Base-by-base conservation (phyloP, 1,139 yeast genomes). In the Lizanozyma gosingica region DNA sequence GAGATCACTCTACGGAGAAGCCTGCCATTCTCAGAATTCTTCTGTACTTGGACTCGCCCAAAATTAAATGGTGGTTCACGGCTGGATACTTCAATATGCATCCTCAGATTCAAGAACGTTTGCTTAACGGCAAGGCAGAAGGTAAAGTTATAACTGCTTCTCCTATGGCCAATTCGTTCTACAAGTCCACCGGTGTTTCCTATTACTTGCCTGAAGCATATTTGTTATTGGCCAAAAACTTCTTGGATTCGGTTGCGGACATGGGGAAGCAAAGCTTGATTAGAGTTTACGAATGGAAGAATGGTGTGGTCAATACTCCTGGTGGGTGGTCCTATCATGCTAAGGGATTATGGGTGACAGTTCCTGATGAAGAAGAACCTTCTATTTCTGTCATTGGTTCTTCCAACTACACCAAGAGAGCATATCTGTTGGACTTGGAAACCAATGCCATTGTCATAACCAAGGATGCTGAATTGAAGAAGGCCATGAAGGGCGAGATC, bases 261-360 rank as follows among this genome's bases (percentile, higher is more conserved):
- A 57, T 67, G 32, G 73, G 75, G 2, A 76, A 72, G 49, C 61
- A 66, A 14, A 52, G 68, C 4, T 54, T 67, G 16, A 77, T 90
- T 32, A 62, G 67, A 14, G 65, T 92, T 34, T 72, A 67, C 43
- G 97, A 92, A 59, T 94, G 98, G 98, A 76, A 77, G 54, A 77
- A 76, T 39, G 98, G 98, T 1, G 64, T 78, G 1, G 95, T 88
- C 6, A 87, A 87, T 53, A 76, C 85, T 11, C 75, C 80, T 0
- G 76, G 69, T 32, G 97, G 98, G 1, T 92, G 98, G 98, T 86
- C 97, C 0, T 92, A 92, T 58, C 99, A 92, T 56, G 98, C 98
- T n/a, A 92, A 92, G 57, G 99, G 99, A 1, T 66, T 88, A 14
- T 92, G 98, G 98, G 63, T 86, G 1, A 71, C 79, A 4, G 73